A percentile compares a stretch with the other conserved stretches of the same genome.
These are phyloP conservation scores for Paxillus involutus DNA, from an alignment of 768 basidiomycete genomes.

Conservation along the genomic window DNA sequence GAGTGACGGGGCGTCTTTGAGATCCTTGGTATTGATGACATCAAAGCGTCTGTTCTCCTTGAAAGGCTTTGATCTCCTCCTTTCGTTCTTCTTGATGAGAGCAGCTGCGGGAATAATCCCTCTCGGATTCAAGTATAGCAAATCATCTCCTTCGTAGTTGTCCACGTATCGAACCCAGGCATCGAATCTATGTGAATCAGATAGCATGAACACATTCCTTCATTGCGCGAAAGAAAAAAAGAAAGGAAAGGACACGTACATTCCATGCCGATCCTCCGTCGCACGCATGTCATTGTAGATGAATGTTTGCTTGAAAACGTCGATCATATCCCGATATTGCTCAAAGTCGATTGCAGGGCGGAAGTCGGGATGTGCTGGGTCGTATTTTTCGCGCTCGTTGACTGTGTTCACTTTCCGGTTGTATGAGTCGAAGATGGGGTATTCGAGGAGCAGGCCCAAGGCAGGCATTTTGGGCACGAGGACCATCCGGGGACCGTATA, in stretches of 20 bases:
- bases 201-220: neutral
- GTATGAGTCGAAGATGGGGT: constrained; percentile 80
- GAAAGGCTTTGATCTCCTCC: constrained; percentile 60
- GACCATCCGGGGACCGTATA: constrained; percentile 75
- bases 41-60: constrained; percentile 70
- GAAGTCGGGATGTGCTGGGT: constrained; percentile 56
- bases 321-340: constrained; percentile 61
- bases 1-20: constrained; percentile 24
- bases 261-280: constrained; percentile 74
- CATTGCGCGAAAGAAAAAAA: neutral
- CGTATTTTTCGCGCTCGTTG: constrained; percentile 42
- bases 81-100: constrained; percentile 57
- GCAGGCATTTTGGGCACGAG: constrained; percentile 96
- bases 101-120: constrained; percentile 75
- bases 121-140: constrained; percentile 73
- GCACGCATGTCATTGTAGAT: constrained; percentile 88
- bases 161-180: constrained; percentile 82
- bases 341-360: constrained; percentile 76
- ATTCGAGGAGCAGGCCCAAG: constrained; percentile 87
- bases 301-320: constrained; percentile 78
- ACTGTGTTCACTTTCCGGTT: constrained; percentile 53
- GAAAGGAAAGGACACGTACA: constrained; percentile 49
- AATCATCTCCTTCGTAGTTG: constrained; percentile 71
- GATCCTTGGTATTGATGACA: constrained; percentile 42
- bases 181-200: constrained; percentile 58